Evolutionary conservation across 164 flowering plant species (phyloP).

Genomic region (Nymphaea thermarum): DNA sequence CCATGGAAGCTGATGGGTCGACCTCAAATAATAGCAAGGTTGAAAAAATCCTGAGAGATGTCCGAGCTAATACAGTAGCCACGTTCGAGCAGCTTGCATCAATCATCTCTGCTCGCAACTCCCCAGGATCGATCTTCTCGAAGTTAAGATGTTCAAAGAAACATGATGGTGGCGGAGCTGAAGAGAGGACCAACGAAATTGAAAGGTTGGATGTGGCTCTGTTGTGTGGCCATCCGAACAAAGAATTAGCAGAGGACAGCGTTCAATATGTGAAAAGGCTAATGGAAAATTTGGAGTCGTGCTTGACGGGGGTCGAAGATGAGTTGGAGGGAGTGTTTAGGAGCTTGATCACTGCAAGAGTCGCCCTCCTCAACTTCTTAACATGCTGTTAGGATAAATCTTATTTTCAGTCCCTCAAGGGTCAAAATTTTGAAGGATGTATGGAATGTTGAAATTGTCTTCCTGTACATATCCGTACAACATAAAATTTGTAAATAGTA

Average conservation of each 20-base stretch:
- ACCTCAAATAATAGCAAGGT: background rate
- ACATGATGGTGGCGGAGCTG: background rate
- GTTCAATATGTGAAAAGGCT: background rate
- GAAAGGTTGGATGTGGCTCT: background rate
- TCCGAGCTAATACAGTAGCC: background rate
- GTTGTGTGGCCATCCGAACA: too few relatives aligned
- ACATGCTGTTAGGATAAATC: slow-evolving; percentile 10
- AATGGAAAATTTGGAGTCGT: slow-evolving; percentile 38
- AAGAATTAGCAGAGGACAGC: background rate
- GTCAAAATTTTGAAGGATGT: too few relatives aligned
- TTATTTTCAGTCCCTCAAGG: too few relatives aligned
- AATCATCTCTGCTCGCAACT: background rate
- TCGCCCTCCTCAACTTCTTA: slow-evolving; percentile 57
- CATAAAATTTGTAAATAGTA: too few relatives aligned
- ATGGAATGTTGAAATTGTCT: too few relatives aligned
- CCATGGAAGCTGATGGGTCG: background rate
- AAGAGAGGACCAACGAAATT: background rate
- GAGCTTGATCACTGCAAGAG: slow-evolving; percentile 59
- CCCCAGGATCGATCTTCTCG: background rate
- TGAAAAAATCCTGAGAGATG: background rate
- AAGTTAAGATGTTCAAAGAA: background rate
- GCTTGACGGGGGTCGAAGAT: slow-evolving; percentile 33
- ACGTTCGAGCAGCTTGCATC: background rate
- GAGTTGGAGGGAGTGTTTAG: slow-evolving; percentile 45
- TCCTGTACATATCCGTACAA: too few relatives aligned